Evolutionary conservation across 2,329 filamentous ascomycete genomes (phyloP), one percentile per base, ranked within the genome.

Genomic region (Penicillium psychrosexuale): DNA sequence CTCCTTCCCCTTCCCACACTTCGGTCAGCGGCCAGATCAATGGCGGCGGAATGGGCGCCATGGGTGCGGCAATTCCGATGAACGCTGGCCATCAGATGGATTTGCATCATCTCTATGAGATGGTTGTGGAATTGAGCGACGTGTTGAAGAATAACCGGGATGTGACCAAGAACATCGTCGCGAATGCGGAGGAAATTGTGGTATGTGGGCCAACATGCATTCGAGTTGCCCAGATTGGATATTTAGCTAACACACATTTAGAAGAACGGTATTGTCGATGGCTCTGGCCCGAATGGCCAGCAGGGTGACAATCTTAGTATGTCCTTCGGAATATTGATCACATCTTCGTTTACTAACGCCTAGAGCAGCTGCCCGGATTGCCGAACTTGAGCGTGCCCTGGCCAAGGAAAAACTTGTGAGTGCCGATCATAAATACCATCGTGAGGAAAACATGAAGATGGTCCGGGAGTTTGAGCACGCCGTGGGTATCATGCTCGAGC

Each of bases 31-130:
- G 63, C 36, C 72, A 74, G 56, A 64, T 67, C 43, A 73, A 74
- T 50, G 73, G 71, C 19, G 66, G 62, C 31, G 67, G 68, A 17
- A 70, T 75, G 64, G 67, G 69, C 28, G 73, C 68, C 8, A 72
- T 75, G 66, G 72, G 69, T 50, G 64, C 65, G 6, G 66, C 63
- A 31, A 67, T 77, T 55, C 71, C 76, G 1, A 73, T 77, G 70
- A 77, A 76, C 56, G 78, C 78, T 8, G 78, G 78, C 11, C 78
- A 80, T 51, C 76, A 80, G 65, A 78, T 80, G 75, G 78, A 80
- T 58, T 68, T 80, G 45, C 77, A 79, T 57, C 75, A 79, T 51
- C 69, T 80, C 3, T 80, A 77, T 54, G 74, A 78, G 34, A 79
- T 79, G 72, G 75, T 80, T 28, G 63, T 78, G 50, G 78, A 80